phyloP scores from a whole-genome alignment of 2,329 filamentous ascomycete species.

The Nannizziopsis barbatae region DNA sequence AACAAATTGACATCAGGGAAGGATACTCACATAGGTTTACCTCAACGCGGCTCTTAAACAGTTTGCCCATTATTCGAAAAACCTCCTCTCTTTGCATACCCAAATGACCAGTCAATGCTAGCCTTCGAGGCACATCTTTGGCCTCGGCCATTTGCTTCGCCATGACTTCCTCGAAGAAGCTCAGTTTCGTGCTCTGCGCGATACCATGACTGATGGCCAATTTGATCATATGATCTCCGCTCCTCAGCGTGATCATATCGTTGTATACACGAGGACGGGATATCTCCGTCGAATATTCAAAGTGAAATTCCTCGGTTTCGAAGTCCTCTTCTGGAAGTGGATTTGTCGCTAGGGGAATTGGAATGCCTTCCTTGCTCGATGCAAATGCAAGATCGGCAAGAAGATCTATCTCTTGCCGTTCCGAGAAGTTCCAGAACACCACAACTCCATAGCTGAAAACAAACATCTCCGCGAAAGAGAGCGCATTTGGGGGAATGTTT shows the following conservation, averaged over 20 bases:
- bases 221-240: constrained; percentile 97
- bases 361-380: constrained; percentile 26
- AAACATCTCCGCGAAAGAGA: constrained; percentile 87
- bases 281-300: constrained; percentile 83
- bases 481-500: constrained; percentile 53
- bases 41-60: constrained; percentile 91
- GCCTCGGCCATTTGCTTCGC: constrained; percentile 85
- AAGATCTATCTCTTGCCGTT: constrained; percentile 91
- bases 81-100: constrained; percentile 89
- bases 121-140: constrained; percentile 77
- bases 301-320: constrained; percentile 96
- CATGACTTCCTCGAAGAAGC: constrained; percentile 94
- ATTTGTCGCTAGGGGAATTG: constrained; percentile 58
- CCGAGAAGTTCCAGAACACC: constrained; percentile 98
- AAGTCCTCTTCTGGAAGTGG: constrained; percentile 82
- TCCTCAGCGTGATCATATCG: constrained; percentile 96
- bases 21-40: constrained; percentile 79
- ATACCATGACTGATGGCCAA: constrained; percentile 95
- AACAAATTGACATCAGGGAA: not conserved
- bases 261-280: constrained; percentile 89
- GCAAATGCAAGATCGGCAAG: constrained; percentile 90
- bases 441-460: constrained; percentile 95
- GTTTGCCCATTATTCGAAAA: constrained; percentile 74
- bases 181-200: constrained; percentile 90
- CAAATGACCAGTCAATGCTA: constrained; percentile 79